These are phyloP conservation scores for Straminergon stramineum DNA, from an alignment of 225 moss, liverwort and hornwort genomes.

Conservation along the genomic window DNA sequence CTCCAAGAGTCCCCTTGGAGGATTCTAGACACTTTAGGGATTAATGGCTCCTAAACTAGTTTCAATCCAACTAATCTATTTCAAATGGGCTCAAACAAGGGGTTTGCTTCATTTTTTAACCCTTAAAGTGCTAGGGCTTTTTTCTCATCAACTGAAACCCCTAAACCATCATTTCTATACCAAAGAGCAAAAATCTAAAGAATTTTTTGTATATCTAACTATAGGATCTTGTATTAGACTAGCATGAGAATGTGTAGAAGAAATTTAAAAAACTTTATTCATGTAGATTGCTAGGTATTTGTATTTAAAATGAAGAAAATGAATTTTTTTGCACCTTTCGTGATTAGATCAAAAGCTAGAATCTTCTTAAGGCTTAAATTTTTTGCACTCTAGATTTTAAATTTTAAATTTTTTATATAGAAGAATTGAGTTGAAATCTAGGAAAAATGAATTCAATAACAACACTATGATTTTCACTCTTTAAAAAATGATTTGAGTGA, in stretches of 20 bases:
- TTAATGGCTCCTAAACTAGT: background rate
- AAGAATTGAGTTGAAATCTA: background rate
- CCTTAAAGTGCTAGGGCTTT: too few relatives aligned
- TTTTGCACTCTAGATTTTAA: background rate
- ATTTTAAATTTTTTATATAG: background rate
- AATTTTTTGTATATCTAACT: background rate
- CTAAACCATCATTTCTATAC: background rate
- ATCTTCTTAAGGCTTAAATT: too few relatives aligned
- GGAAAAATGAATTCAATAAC: too few relatives aligned
- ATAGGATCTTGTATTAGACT: background rate
- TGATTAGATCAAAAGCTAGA: background rate
- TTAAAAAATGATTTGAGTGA: background rate
- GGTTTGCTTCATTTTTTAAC: accelerated
- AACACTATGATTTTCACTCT: accelerated
- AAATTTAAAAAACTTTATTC: background rate
- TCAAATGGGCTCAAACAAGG: background rate
- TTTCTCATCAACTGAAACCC: background rate
- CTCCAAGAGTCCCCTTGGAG: too few relatives aligned
- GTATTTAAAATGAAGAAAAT: background rate
- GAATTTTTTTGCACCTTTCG: background rate
- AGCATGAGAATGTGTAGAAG: background rate
- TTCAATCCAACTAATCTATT: background rate
- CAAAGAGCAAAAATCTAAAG: background rate
- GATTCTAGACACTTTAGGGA: too few relatives aligned
- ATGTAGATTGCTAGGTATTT: background rate